A percentile compares a stretch with the other conserved stretches of the same genome.
Evolutionary conservation across 2,329 filamentous ascomycete species (phyloP).

Genomic region (Alternaria sp.): DNA sequence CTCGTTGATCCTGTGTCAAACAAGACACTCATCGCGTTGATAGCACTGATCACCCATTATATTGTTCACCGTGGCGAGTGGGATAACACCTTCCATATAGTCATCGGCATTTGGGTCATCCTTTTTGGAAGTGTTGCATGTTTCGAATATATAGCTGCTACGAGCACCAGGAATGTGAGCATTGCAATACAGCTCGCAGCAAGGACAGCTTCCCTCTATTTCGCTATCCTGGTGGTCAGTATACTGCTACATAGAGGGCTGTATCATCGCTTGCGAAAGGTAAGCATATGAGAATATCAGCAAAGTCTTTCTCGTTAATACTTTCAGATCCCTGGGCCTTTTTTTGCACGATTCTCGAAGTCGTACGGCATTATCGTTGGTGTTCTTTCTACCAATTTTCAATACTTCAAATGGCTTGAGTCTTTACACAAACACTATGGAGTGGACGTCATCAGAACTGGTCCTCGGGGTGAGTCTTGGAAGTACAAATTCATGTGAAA

Average conservation of each 20-base stretch:
- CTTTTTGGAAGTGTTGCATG: slow-evolving; percentile 27
- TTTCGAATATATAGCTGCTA: slow-evolving; percentile 26
- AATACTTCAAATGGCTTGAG: slow-evolving; percentile 37
- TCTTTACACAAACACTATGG: slow-evolving; percentile 39
- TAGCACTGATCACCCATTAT: slow-evolving; percentile 37
- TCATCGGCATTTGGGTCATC: slow-evolving; percentile 25
- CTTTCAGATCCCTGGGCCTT: slow-evolving; percentile 50
- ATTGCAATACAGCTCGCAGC: slow-evolving; percentile 17
- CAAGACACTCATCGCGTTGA: slow-evolving; percentile 25
- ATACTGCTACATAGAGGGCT: slow-evolving; percentile 52
- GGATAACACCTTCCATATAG: slow-evolving; percentile 27
- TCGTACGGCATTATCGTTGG: slow-evolving; percentile 46
- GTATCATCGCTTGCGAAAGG: slow-evolving; percentile 51
- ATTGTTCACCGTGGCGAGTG: slow-evolving; percentile 35
- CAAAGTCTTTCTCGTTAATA: background rate
- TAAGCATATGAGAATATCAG: slow-evolving; percentile 10
- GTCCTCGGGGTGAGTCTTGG: slow-evolving; percentile 29
- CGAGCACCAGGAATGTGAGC: slow-evolving; percentile 15
- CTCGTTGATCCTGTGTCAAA: slow-evolving; percentile 26
- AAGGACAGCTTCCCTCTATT: slow-evolving; percentile 30
- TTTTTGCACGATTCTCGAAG: slow-evolving; percentile 48
- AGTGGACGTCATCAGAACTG: slow-evolving; percentile 44
- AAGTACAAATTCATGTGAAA: background rate
- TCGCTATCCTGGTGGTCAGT: slow-evolving; percentile 37
- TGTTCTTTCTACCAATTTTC: slow-evolving; percentile 27